These are phyloP conservation scores for Clausena lansium DNA, from an alignment of 345 rosid genomes.

Conservation along the genomic window DNA sequence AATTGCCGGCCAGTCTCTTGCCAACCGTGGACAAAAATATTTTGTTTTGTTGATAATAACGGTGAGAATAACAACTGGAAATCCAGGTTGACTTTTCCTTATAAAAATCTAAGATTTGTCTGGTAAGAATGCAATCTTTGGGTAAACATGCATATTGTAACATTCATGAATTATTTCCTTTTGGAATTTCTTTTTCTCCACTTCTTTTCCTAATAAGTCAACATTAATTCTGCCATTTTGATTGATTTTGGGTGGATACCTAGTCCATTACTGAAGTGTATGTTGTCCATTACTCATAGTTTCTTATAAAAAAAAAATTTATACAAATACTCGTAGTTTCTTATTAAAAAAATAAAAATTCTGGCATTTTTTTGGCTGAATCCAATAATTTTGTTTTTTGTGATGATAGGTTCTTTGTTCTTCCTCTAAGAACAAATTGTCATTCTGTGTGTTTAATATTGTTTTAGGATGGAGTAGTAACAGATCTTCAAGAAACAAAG, in stretches of 20 bases:
- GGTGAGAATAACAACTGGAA: conserved; percentile 38
- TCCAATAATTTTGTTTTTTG: conserved; percentile 4
- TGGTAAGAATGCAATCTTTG: neutral
- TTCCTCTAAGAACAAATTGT: conserved; percentile 1
- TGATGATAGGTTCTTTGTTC: conserved; percentile 5
- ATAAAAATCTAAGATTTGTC: neutral
- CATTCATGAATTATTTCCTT: neutral
- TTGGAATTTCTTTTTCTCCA: neutral
- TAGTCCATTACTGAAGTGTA: too few relatives aligned
- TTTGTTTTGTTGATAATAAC: conserved; percentile 84
- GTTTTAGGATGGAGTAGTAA: conserved; percentile 85
- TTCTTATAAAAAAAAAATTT: too few relatives aligned
- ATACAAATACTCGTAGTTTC: too few relatives aligned
- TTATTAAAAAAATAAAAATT: too few relatives aligned
- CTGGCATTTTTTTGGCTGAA: neutral
- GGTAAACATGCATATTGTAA: neutral
- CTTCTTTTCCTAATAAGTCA: neutral
- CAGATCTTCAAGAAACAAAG: conserved; percentile 95
- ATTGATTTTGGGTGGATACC: too few relatives aligned
- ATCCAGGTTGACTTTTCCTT: conserved; percentile 6
- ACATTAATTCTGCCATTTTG: neutral
- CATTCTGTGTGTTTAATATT: conserved; percentile 16
- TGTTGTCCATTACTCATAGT: too few relatives aligned
- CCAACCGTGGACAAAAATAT: conserved; percentile 58
- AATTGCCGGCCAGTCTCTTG: conserved; percentile 72